A percentile compares a stretch with the other conserved stretches of the same genome.
These are phyloP conservation scores for Penicillium sp. DNA, from an alignment of 2,329 filamentous ascomycete genomes.

Conservation along the genomic window DNA sequence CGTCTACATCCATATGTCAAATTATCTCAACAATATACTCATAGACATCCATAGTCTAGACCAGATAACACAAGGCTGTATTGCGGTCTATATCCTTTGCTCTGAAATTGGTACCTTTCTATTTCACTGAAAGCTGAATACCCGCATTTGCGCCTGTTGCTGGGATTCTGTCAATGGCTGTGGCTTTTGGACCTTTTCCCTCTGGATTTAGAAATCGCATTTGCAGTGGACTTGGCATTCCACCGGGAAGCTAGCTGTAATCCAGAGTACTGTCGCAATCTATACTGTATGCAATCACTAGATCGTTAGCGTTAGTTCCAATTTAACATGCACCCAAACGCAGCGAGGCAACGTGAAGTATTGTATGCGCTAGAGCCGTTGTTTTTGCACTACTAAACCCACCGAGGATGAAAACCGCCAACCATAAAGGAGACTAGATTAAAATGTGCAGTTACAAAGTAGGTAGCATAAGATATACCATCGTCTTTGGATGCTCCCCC, in stretches of 20 bases:
- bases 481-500: no score
- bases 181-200: background rate
- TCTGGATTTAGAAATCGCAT: background rate
- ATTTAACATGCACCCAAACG: background rate
- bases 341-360: background rate
- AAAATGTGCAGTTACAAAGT: background rate
- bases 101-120: background rate
- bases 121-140: background rate
- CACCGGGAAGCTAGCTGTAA: background rate
- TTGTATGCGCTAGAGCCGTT: background rate
- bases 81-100: background rate
- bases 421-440: background rate
- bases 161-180: background rate
- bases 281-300: background rate
- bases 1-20: background rate
- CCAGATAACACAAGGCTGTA: background rate
- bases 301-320: background rate
- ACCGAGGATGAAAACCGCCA: background rate
- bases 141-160: background rate
- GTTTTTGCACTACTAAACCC: background rate
- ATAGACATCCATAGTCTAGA: background rate
- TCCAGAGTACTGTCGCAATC: background rate
- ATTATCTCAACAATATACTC: background rate
- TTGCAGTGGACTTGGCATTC: background rate
- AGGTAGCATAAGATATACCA: no score